A percentile compares a stretch with the other conserved stretches of the same genome.
These are phyloP conservation scores for Clavariopsis aquatica DNA, from an alignment of 495 filamentous ascomycete species.

Conservation along the genomic window DNA sequence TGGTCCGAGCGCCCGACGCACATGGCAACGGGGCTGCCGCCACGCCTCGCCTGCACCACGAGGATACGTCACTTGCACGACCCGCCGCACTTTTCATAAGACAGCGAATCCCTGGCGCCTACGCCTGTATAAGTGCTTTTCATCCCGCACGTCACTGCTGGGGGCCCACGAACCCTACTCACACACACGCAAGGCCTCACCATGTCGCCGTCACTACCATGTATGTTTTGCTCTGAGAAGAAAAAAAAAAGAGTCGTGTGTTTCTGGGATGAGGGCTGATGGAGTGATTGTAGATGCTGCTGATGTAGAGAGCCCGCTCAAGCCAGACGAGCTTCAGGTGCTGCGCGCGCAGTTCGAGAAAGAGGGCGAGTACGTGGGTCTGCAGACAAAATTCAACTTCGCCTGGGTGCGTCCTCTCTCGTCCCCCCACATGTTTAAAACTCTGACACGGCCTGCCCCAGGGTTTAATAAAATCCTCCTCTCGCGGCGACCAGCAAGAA, in stretches of 20 bases:
- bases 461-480: constrained; percentile 91
- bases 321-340: constrained; percentile 85
- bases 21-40: constrained; percentile 26
- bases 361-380: constrained; percentile 91
- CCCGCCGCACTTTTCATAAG: background rate
- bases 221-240: constrained; percentile 21
- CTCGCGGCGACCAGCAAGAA: constrained; percentile 85
- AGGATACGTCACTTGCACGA: constrained; percentile 30
- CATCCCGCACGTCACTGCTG: background rate
- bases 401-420: constrained; percentile 71
- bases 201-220: constrained; percentile 40
- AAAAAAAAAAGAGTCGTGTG: constrained; percentile 18
- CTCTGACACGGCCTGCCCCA: no score
- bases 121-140: background rate
- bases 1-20: constrained; percentile 14
- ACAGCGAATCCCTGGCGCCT: constrained; percentile 21
- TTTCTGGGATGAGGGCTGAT: constrained; percentile 38
- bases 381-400: constrained; percentile 99
- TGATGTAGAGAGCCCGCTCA: constrained; percentile 93
- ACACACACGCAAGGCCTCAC: background rate
- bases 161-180: background rate
- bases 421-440: constrained; percentile 1
- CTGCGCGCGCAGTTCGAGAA: constrained; percentile 92
- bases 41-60: constrained; percentile 12
- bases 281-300: constrained; percentile 70